A percentile compares a stretch with the other conserved stretches of the same genome.
Evolutionary conservation across 2,329 filamentous ascomycete species (phyloP).

Genomic region (Plectosphaerella sp.): DNA sequence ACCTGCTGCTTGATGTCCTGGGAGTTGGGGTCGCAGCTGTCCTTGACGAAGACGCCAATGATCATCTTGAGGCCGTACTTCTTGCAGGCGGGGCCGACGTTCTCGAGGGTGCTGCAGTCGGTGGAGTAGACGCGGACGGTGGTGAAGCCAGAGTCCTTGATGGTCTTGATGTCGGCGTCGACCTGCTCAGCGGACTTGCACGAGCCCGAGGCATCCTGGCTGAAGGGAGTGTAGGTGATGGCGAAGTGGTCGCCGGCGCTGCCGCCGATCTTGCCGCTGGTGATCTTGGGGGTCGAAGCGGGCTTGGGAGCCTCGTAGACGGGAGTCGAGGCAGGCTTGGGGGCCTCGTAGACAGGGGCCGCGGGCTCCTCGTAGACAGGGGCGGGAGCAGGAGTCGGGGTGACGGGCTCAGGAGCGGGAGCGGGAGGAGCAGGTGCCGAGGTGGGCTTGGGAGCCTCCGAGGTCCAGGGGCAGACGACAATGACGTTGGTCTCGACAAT

Average conservation of each 20-base stretch:
- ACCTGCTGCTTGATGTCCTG: constrained; percentile 70
- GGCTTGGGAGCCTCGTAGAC: constrained; percentile 16
- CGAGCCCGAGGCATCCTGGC: constrained; percentile 38
- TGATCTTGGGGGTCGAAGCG: constrained; percentile 14
- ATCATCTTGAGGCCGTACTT: constrained; percentile 72
- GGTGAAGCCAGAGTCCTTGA: constrained; percentile 63
- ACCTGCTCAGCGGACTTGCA: constrained; percentile 65
- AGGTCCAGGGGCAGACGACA: constrained; percentile 66
- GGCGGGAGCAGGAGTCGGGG: constrained; percentile 17
- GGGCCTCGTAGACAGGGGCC: constrained; percentile 10
- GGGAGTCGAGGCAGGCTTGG: constrained; percentile 15
- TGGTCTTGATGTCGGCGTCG: constrained; percentile 52
- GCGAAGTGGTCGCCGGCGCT: constrained; percentile 56
- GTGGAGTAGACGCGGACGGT: constrained; percentile 83
- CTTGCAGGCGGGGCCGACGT: constrained; percentile 66
- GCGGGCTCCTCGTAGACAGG: constrained; percentile 14
- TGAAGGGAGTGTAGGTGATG: constrained; percentile 79
- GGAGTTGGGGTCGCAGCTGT: constrained; percentile 51
- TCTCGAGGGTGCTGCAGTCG: constrained; percentile 78
- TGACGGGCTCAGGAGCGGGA: constrained; percentile 14
- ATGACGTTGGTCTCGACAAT: constrained; percentile 65
- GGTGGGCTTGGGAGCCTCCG: constrained; percentile 22
- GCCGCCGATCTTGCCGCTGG: constrained; percentile 30
- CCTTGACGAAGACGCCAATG: constrained; percentile 80
- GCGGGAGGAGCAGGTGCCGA: constrained; percentile 2